Evolutionary conservation across 305 asterid species (phyloP).

Genomic region (Petunia hybrid): DNA sequence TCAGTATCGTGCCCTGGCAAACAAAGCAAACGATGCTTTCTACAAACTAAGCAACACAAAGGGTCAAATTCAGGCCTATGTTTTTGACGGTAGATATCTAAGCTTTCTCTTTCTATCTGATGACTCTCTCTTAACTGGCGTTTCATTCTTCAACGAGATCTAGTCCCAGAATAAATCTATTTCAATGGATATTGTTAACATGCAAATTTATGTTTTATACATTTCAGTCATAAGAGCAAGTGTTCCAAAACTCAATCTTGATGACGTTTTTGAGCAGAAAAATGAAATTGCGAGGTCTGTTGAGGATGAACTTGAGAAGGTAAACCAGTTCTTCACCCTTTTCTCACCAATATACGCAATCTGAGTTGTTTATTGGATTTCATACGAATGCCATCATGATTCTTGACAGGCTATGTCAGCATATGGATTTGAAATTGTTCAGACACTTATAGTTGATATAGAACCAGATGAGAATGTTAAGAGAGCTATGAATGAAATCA

Average conservation of each 20-base stretch:
- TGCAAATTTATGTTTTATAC: constrained; percentile 25
- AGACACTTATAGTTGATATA: constrained; percentile 83
- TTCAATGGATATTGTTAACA: neutral
- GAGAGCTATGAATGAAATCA: constrained; percentile 81
- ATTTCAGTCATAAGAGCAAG: constrained; percentile 40
- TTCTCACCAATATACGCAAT: neutral
- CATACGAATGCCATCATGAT: neutral
- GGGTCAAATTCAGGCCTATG: constrained; percentile 30
- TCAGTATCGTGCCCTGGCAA: constrained; percentile 31
- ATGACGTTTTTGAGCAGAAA: constrained; percentile 34
- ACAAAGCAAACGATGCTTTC: constrained; percentile 35
- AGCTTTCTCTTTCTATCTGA: neutral
- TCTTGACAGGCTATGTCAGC: constrained; percentile 29
- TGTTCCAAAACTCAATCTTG: constrained; percentile 37
- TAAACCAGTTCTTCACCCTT: neutral
- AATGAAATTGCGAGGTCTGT: constrained; percentile 35
- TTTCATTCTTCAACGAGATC: neutral
- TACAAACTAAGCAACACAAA: constrained; percentile 35
- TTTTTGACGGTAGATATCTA: constrained; percentile 49
- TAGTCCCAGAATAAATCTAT: neutral
- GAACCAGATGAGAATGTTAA: constrained; percentile 90
- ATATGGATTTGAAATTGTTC: constrained; percentile 63
- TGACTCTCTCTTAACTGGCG: neutral
- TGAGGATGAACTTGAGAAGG: constrained; percentile 34
- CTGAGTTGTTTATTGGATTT: neutral